Evolutionary conservation across 805 yeast genomes (phyloP), one percentile per base, ranked within the genome.

Genomic region (Helenozyma baotianmanensis): DNA sequence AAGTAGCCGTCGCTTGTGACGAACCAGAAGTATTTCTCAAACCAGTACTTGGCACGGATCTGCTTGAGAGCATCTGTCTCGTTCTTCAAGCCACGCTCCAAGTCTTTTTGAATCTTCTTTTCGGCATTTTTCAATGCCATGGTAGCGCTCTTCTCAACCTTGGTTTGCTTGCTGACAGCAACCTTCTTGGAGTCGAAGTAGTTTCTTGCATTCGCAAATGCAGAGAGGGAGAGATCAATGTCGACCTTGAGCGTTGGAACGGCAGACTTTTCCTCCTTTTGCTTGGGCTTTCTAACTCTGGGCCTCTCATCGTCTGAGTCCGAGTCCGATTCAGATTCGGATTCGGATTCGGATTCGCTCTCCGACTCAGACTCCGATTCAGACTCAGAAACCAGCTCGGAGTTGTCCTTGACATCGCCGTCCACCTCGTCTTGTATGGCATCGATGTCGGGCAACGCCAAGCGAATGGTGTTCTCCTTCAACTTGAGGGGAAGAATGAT

Each of bases 21-120:
- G 51, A 92, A 92, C 98, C 98, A 92, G 50, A 71, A 78, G 56
- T 81, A 90, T 57, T 90, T 92, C 54, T 92, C 98, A 62, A 92
- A 92, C 85, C 96, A 89, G 53, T 68, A 80, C 29, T 86, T 87
- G 4, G 74, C 68, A 29, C 97, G 72, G 21, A 83, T 62, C 23
- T 74, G 77, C 40, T 74, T 79, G 36, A 82, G 60, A 6, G 63
- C 53, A 17, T 66, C 71, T 30, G 47, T 45, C 27, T 80, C 78
- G 38, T 76, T 76, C 30, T 71, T 71, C 38, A 84, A 60, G 30
- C 72, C 72, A 45, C 73, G 76, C 34, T 76, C 75, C 48, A 89
- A 60, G 49, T 89, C 96, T 16, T 73, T 76, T 30, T 72, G 71
- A 42, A 90, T 83, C 47, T 81, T 84, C 35, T 73, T 70, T 50